Evolutionary conservation across 805 yeast species (phyloP), one percentile per base, ranked within the genome.

Genomic region (Ogataea haglerorum): DNA sequence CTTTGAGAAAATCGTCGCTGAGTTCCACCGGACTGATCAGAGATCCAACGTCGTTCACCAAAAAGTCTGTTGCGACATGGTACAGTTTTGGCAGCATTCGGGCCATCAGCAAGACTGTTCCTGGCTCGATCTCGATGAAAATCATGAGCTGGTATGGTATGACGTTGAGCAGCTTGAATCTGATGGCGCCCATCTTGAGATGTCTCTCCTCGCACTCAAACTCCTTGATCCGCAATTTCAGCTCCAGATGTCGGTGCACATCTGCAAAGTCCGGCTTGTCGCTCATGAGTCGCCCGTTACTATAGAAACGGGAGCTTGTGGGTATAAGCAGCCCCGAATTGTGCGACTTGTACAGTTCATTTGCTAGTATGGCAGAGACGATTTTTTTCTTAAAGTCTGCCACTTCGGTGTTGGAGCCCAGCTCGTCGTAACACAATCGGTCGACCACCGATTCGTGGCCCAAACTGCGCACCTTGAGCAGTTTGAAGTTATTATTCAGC

Each of bases 101-200:
- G 5, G 51, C 38, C 43, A 59, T 34, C 32, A 58, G 6, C n/a
- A 58, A 21, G 5, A 44, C 10, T 1, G 35, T 24, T 12, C 54
- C 54, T 3, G 58, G 58, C 30, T 41, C 27, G 13, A 48, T 31
- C 27, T 56, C 58, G 6, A 61, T 49, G 17, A 61, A 41, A 2
- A 61, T 50, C 3, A 58, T 12, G 5, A 60, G 28, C 26, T 61
- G 66, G 9, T 53, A 57, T 2, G 60, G 58, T 4, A 61, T 38
- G 1, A 56, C 38, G 13, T 49, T 51, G 14, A 56, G 49, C 24
- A 58, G 38, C 34, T 54, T 54, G 48, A 53, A 61, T 38, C 65
- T 47, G 28, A 61, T 53, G 40, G 57, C 58, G 0, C 66, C 65
- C 10, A 56, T 46, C 17, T 38, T 40, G 16, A 52, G 22, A 5